Base-by-base conservation (phyloP, 2,329 filamentous ascomycete genomes). In the Davidsoniella virescens region DNA sequence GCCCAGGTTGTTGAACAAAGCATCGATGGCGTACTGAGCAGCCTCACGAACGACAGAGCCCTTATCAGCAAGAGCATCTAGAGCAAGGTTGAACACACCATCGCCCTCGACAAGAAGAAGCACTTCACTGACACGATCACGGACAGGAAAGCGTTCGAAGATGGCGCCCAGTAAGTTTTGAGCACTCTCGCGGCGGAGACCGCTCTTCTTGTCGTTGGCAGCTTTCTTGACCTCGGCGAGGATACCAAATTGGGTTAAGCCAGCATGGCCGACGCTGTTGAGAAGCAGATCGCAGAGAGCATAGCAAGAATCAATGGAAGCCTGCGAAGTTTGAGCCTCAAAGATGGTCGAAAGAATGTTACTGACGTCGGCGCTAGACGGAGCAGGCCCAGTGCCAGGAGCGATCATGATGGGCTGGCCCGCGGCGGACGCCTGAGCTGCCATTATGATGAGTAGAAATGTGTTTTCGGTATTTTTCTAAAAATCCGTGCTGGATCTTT, bases 111-210 rank as follows among this genome's bases (percentile, higher is more conserved):
- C 64, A 16, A 95, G 68, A 56, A 98, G 82, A 42, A 87, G 68
- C 47, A 85, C 78, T 67, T 96, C 88, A 64, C 79, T 85, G 56
- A 87, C 67, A 49, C 78, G 82, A 62, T 92, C 82, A 57, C 80
- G 76, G 44, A 78, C 70, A 43, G 87, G 85, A 61, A 96, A 84
- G 39, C 84, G 80, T 71, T 98, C 92, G 60, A 96, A 90, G 44
- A 98, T 71, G 50, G 93, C 90, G 52, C 93, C 92, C 20, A 96
- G 75, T 40, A 94, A 82, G 64, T 95, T 93, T 78, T 96, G 93
- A 56, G 88, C 84, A 61, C 87, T 87, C 69, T 98, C 92, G 59
- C 90, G 77, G 58, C 77, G 78, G 38, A 82, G 74, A 14, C 82
- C 83, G 65, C 81, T 88, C 73, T 98, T 98, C 79, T 96, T 98